phyloP scores from a whole-genome alignment of 1,139 yeast species.

The Debaryomyces subglobosus region DNA sequence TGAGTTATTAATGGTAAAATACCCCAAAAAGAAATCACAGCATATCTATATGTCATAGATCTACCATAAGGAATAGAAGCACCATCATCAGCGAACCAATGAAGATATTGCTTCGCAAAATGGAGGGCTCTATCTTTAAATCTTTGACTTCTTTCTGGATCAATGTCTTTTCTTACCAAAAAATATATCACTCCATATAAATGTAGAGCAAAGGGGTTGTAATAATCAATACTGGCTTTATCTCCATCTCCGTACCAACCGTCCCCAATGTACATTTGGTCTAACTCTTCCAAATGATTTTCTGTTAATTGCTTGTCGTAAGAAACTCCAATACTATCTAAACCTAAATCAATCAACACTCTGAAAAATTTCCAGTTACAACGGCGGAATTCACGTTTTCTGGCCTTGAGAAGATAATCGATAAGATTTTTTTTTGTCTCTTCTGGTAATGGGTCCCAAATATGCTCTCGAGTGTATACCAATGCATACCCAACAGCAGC shows the following conservation, averaged over 20 bases:
- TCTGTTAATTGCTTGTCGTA: conserved; percentile 15
- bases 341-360: conserved; percentile 27
- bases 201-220: conserved; percentile 32
- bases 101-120: conserved; percentile 22
- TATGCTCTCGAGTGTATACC: conserved; percentile 20
- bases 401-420: conserved; percentile 18
- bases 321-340: conserved; percentile 22
- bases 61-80: conserved; percentile 29
- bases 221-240: conserved; percentile 25
- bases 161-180: conserved; percentile 13
- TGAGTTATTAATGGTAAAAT: conserved; percentile 21
- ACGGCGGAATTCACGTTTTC: conserved; percentile 18
- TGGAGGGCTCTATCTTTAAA: conserved; percentile 20
- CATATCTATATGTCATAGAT: conserved; percentile 29
- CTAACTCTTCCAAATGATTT: conserved; percentile 21
- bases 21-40: conserved; percentile 30
- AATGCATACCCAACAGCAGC: conserved; percentile 31
- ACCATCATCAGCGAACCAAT: conserved; percentile 27
- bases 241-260: conserved; percentile 35
- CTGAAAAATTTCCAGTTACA: conserved; percentile 31
- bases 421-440: conserved; percentile 19
- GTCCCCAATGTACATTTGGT: conserved; percentile 23
- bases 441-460: conserved; percentile 27
- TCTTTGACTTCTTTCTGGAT: conserved; percentile 16
- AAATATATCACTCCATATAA: conserved; percentile 27